Conservation (phyloP, 257 asterid species). For the Solanum arcanum region DNA sequence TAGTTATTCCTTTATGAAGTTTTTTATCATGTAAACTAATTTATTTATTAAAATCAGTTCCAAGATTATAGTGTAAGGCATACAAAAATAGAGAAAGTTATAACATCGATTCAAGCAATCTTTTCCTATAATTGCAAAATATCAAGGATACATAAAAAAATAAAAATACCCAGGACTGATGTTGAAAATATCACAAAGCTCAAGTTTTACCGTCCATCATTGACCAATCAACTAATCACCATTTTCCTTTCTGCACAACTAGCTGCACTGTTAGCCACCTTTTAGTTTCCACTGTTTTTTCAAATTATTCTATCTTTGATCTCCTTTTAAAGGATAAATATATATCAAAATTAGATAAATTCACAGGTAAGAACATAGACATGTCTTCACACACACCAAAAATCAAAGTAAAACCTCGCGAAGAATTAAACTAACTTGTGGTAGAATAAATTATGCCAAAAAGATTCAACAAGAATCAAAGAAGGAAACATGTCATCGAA, state of each 20-base stretch:
- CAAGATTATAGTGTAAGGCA: neutral
- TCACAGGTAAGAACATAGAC: neutral
- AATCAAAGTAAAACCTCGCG: neutral
- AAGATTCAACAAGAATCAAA: neutral
- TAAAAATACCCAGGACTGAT: slow-evolving; percentile 35
- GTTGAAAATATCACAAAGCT: slow-evolving; percentile 76
- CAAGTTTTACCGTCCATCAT: slow-evolving; percentile 90
- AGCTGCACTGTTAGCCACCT: slow-evolving; percentile 70
- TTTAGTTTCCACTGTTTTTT: slow-evolving; percentile 3
- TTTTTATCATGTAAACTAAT: too few relatives aligned
- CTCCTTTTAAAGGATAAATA: neutral
- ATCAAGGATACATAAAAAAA: slow-evolving; percentile 6
- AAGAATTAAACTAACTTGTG: slow-evolving; percentile 7
- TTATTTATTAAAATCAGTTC: neutral
- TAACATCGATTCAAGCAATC: neutral
- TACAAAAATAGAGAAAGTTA: neutral
- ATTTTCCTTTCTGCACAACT: slow-evolving; percentile 86
- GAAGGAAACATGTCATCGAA: neutral
- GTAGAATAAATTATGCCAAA: neutral
- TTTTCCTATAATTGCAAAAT: neutral
- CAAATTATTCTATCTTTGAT: slow-evolving; percentile 3
- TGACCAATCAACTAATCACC: slow-evolving; percentile 86
- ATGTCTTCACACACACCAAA: neutral
- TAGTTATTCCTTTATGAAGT: too few relatives aligned
- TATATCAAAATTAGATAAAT: neutral